These are phyloP conservation scores for Platanthera zijinensis DNA, from an alignment of 106 monocot species.

Conservation along the genomic window DNA sequence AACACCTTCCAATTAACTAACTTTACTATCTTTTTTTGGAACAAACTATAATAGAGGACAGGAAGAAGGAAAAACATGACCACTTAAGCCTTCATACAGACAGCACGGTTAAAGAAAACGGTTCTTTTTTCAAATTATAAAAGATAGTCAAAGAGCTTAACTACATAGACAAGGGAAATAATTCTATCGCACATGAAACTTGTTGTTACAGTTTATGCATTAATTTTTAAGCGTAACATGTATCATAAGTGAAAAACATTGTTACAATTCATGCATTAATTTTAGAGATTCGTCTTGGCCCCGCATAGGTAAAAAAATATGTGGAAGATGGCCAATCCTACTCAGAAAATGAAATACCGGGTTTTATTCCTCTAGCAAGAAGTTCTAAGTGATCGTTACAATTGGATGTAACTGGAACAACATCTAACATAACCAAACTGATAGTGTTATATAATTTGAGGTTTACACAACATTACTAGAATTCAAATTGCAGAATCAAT, in stretches of 20 bases:
- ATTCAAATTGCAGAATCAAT: not conserved
- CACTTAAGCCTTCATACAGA: not conserved
- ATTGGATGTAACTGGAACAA: not conserved
- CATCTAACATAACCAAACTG: not conserved
- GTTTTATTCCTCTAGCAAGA: not conserved
- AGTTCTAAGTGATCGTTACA: not conserved
- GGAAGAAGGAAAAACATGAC: not conserved
- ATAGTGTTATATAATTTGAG: not conserved
- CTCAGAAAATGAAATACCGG: not conserved
- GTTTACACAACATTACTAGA: not conserved
- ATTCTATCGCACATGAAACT: no score
- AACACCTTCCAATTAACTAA: not conserved
- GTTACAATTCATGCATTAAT: no score
- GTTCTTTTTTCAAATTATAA: not conserved
- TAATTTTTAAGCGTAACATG: not conserved
- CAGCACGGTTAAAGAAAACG: not conserved
- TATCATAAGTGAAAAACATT: no score
- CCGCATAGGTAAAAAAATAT: not conserved
- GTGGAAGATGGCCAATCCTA: not conserved
- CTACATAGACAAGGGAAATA: no score
- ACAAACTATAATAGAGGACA: not conserved
- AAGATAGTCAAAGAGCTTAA: no score
- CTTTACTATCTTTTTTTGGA: not conserved
- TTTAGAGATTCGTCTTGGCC: no score
- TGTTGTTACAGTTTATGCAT: no score